Percentiles rank a stretch among this genome's conserved stretches.
These are phyloP conservation scores for Globisporangium parvum DNA, from an alignment of 352 stramenopile species.

Conservation along the genomic window DNA sequence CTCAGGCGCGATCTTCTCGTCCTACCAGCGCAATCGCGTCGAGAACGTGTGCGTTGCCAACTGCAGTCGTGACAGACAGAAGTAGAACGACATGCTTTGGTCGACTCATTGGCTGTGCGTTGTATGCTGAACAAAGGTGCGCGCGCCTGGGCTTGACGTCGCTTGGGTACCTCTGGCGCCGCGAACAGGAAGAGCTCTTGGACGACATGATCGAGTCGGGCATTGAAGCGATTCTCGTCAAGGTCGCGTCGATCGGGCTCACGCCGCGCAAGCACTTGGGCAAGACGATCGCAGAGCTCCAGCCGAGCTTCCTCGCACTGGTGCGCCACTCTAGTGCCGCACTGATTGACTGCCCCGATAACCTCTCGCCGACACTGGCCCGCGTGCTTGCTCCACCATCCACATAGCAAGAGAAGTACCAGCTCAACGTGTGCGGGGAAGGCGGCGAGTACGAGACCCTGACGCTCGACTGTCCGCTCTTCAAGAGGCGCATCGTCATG, in stretches of 20 bases:
- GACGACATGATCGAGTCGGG: slow-evolving; percentile 93
- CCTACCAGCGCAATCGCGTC: slow-evolving; percentile 97
- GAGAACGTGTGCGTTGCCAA: slow-evolving; percentile 86
- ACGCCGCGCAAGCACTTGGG: slow-evolving; percentile 79
- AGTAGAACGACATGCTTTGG: neutral
- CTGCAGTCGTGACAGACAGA: too few species aligned
- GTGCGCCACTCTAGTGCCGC: too few species aligned
- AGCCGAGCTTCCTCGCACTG: slow-evolving; percentile 87
- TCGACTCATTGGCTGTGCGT: neutral
- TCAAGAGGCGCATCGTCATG: slow-evolving; percentile 91
- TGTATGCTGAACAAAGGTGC: slow-evolving; percentile 49
- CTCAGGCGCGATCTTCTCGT: slow-evolving; percentile 98
- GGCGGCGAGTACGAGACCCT: slow-evolving; percentile 99
- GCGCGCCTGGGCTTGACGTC: slow-evolving; percentile 91
- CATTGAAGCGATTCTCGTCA: slow-evolving; percentile 95
- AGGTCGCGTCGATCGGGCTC: slow-evolving; percentile 92
- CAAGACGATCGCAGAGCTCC: slow-evolving; percentile 83
- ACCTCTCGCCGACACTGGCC: neutral
- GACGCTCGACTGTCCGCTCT: slow-evolving; percentile 96
- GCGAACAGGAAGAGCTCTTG: slow-evolving; percentile 89
- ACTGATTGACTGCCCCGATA: too few species aligned
- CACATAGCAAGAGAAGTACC: slow-evolving; percentile 91
- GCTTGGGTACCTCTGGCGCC: slow-evolving; percentile 95
- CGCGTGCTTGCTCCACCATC: slow-evolving; percentile 4
- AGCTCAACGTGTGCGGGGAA: slow-evolving; percentile 98